Evolutionary conservation across 352 stramenopile species (phyloP), one percentile per base, ranked within the genome.

Genomic region (Phytopythium mirpurense): DNA sequence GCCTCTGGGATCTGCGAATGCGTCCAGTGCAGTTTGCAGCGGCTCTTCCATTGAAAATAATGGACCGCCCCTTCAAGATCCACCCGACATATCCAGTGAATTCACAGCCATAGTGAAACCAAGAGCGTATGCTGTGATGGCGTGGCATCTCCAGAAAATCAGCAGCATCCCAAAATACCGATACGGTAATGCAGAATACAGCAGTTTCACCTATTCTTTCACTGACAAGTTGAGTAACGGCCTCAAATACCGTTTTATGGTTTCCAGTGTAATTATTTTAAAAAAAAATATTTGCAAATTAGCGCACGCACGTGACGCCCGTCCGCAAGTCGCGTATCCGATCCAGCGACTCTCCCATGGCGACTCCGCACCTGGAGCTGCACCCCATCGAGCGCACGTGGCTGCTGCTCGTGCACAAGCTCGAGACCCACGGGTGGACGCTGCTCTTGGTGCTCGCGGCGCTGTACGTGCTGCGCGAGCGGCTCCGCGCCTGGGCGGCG

Each of bases 371-470:
- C 9, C 29, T 9, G 29, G 29, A 5, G 29, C 5, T 32, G 29
- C 29, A 32, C 5, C 29, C 29, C 6, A 48, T 48, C 11, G 18
- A 52, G 19, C 27, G 0, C 41, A 48, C 68, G 8, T 82, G 71
- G 74, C 16, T 55, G 46, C 32, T 49, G 21, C 40, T 66, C 47
- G 57, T 70, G 31, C 37, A 40, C 29, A 21, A 62, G 44, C 49
- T 90, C 5, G 79, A 88, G 62, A 47, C 54, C 2, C 60, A 88
- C 50, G 79, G 76, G 27, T 88, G 74, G 76, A 71, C 66, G 56
- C 50, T 88, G 43, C 61, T 90, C 26, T 45, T 56, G 40, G 44
- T 45, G 1, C 32, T 58, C 8, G 44, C 76, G 19, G 44, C 78
- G 15, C 38, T 74, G 11, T 62, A 69, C 49, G 29, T 73, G 26